Base-by-base conservation (phyloP, 202 grass and related monocot species). In the Miscanthus sacchariflorus region DNA sequence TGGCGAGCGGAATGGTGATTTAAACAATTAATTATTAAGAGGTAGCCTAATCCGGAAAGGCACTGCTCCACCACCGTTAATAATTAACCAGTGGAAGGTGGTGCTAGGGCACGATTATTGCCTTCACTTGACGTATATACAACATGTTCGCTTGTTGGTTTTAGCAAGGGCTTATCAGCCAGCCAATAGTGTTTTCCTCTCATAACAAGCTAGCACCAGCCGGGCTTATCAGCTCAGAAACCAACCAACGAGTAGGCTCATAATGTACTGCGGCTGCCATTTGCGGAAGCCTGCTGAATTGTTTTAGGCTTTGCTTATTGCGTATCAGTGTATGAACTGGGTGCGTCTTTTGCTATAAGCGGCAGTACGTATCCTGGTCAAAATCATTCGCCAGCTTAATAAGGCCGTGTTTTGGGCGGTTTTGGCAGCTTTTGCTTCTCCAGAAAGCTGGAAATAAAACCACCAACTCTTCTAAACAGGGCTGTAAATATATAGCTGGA, bases 1-100 rank as follows among this genome's bases (percentile, higher is more conserved):
- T 86, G 40, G 72, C 49, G 12, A 40, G 48, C 38, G 3, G 27
- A 45, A 71, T 52, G 50, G 64, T 25, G 36, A 52, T 2, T 56
- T 76, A 76, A 52, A 52, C 43, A 21, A 30, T 73, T 30, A 30
- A 30, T 30, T 48, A 69, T 52, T 33, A 68, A 68, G 65, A 15
- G 19, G 8, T 46, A 80, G 56, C 17, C 67, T 83, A 79, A 74
- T 90, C 3, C 9, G 0, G 89, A 87, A 90, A 87, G 80, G 30
- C 74, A 83, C 84, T 84, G 19, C 80, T 80, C 80, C 84, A 59
- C 84, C 68, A 87, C 84, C 71, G 11, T 71, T 82, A 48, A 38
- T 83, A 17, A 82, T 64, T 78, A 73, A 25, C 19, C 33, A 74
- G 80, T 87, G 79, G 84, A 83, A 56, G 66, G 12, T 67, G 39